Evolutionary conservation across 140 eudicot genomes (phyloP), one percentile per base, ranked within the genome.

Genomic region (Oenanthe javanica): DNA sequence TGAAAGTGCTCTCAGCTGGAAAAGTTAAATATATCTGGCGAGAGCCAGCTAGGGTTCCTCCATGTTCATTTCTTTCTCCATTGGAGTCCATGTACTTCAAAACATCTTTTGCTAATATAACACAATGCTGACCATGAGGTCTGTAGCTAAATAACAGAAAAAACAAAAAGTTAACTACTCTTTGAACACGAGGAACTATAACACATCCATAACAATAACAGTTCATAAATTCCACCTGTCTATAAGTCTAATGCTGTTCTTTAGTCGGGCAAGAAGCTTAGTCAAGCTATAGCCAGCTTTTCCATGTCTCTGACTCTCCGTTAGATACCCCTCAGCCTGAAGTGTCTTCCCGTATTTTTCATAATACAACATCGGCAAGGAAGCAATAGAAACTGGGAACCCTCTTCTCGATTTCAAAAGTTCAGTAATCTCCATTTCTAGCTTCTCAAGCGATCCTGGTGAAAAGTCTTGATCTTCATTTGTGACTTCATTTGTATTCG

Each of bases 251-350:
- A 94, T 89, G 76, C 91, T 89, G 80, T 79, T 83, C 82, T 87
- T 94, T 81, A 94, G 81, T 49, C 94, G 87, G 19, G 93, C 94
- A 59, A 94, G 96, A 83, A 94, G 98, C 77, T 90, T 94, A 6
- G 98, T 94, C 84, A 94, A 86, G 78, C 94, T 94, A 83, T 88
- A 94, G 77, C 96, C 98, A 12, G 98, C 96, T 86, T 91, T 89
- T 47, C 97, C 97, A 48, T 94, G 94, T 74, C 98, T 81, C 86
- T 92, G 97, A 82, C 98, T 94, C 84, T 94, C 98, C 2, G 98
- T 94, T 66, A 92, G 88, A 77, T 94, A 94, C 64, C 97, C 97
- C 82, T 92, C 97, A 1, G 96, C 97, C 76, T 94, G 97, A 64
- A 94, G 87, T 42, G 84, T 81, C 80, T 79, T 92, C 55, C 90